Evolutionary conservation across 768 basidiomycete species (phyloP).

Genomic region (Lactifluus subvellereus): DNA sequence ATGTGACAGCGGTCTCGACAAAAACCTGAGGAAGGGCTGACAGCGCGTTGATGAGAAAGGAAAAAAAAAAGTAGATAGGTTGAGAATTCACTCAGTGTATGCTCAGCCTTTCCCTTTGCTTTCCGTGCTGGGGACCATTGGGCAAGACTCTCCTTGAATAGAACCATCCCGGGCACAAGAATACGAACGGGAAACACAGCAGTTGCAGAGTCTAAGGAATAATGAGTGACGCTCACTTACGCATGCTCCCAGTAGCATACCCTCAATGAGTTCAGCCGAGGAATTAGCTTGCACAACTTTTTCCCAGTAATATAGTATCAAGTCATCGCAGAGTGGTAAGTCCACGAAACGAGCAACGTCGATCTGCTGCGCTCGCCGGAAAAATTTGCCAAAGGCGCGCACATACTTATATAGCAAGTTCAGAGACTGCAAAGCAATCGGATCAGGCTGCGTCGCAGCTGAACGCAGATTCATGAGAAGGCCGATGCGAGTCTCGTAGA

Average conservation of each 20-base stretch:
- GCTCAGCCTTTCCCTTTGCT: constrained; percentile 54
- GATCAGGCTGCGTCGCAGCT: constrained; percentile 32
- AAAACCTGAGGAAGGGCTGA: constrained; percentile 62
- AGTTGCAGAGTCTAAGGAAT: constrained; percentile 47
- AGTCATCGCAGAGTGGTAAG: constrained; percentile 55
- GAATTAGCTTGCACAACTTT: constrained; percentile 69
- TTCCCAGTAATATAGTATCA: constrained; percentile 78
- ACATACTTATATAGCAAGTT: constrained; percentile 63
- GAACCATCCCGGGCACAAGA: constrained; percentile 77
- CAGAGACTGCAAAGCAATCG: constrained; percentile 41
- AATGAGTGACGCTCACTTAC: background rate
- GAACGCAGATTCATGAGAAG: constrained; percentile 43
- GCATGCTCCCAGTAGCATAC: constrained; percentile 32
- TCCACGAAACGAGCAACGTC: constrained; percentile 51
- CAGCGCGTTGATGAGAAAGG: constrained; percentile 19
- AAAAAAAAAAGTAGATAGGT: background rate
- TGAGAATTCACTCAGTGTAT: constrained; percentile 47
- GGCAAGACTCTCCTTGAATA: constrained; percentile 77
- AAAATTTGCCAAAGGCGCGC: constrained; percentile 71
- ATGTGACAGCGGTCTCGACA: constrained; percentile 63
- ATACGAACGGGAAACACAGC: constrained; percentile 74
- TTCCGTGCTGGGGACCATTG: constrained; percentile 68
- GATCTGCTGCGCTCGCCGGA: constrained; percentile 66
- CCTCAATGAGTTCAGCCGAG: constrained; percentile 48
- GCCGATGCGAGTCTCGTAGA: constrained; percentile 53